Conservation (phyloP, 495 filamentous ascomycete species). For the Neurospora tetraspora region DNA sequence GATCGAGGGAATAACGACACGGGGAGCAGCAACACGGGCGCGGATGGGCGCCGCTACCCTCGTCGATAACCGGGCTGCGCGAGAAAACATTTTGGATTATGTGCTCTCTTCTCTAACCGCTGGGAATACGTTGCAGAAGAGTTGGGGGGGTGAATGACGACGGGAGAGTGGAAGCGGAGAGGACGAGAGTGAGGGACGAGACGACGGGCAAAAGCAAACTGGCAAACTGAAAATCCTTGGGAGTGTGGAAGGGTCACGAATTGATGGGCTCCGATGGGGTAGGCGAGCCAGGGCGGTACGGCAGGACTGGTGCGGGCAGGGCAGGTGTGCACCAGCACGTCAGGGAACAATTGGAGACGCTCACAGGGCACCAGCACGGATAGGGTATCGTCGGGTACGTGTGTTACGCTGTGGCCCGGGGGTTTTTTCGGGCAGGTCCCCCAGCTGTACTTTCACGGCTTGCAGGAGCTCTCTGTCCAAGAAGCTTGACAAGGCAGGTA, state of each 20-base stretch:
- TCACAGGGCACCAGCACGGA: not conserved
- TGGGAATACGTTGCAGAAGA: not conserved
- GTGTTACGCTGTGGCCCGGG: not conserved
- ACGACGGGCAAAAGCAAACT: not conserved
- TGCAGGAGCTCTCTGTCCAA: not conserved
- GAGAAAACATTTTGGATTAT: slow-evolving; percentile 39
- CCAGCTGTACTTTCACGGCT: not conserved
- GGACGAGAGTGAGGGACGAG: not conserved
- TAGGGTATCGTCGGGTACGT: not conserved
- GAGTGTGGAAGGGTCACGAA: not conserved
- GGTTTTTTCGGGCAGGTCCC: not conserved
- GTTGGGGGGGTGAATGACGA: slow-evolving; percentile 3
- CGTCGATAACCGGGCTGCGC: slow-evolving; percentile 36
- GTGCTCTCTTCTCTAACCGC: not conserved
- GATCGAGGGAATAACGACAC: slow-evolving; percentile 44
- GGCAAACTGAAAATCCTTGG: not conserved
- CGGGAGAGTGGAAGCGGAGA: not conserved
- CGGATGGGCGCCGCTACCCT: slow-evolving; percentile 34
- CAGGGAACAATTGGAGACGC: not conserved
- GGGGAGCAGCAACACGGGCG: slow-evolving; percentile 22
- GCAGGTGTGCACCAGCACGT: not conserved
- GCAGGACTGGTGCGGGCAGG: not conserved
- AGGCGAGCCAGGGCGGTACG: not conserved
- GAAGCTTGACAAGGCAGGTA: not conserved
- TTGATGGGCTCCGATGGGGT: not conserved